These are phyloP conservation scores for Candida koratica DNA, from an alignment of 805 yeast species.

Conservation along the genomic window DNA sequence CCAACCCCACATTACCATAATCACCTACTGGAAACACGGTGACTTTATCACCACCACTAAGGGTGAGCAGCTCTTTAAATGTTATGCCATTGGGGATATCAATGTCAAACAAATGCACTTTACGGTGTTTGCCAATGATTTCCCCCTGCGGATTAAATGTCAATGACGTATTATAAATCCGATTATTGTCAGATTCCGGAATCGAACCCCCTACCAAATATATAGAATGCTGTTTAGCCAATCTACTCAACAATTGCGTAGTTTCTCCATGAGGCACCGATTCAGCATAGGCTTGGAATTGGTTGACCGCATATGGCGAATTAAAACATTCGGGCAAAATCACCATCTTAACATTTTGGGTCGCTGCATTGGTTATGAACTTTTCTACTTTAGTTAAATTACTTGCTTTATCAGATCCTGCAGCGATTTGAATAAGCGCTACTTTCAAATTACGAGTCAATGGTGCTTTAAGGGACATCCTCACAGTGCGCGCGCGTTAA, in stretches of 20 bases:
- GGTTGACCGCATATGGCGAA: conserved; percentile 86
- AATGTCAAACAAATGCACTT: conserved; percentile 87
- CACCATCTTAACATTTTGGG: conserved; percentile 53
- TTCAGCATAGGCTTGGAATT: conserved; percentile 87
- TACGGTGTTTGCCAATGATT: conserved; percentile 79
- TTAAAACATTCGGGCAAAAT: conserved; percentile 96
- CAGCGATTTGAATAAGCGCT: conserved; percentile 79
- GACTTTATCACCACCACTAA: conserved; percentile 77
- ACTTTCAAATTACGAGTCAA: conserved; percentile 61
- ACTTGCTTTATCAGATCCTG: conserved; percentile 76
- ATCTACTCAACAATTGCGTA: conserved; percentile 53
- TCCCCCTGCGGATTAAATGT: conserved; percentile 72
- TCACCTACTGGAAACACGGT: conserved; percentile 69
- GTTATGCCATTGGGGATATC: conserved; percentile 89
- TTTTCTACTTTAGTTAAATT: conserved; percentile 67
- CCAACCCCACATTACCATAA: conserved; percentile 72
- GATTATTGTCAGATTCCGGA: conserved; percentile 69
- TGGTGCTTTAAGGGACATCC: conserved; percentile 30
- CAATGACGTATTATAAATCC: conserved; percentile 66
- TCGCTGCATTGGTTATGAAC: conserved; percentile 59
- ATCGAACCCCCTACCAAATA: conserved; percentile 86
- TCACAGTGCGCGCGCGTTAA: too few relatives aligned
- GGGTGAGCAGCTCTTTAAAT: conserved; percentile 73
- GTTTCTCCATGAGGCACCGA: conserved; percentile 72
- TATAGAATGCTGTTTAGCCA: conserved; percentile 64